Percentiles rank a stretch among this genome's conserved stretches.
phyloP scores from a whole-genome alignment of 495 filamentous ascomycete genomes.

The Aspergillus cristatus region DNA sequence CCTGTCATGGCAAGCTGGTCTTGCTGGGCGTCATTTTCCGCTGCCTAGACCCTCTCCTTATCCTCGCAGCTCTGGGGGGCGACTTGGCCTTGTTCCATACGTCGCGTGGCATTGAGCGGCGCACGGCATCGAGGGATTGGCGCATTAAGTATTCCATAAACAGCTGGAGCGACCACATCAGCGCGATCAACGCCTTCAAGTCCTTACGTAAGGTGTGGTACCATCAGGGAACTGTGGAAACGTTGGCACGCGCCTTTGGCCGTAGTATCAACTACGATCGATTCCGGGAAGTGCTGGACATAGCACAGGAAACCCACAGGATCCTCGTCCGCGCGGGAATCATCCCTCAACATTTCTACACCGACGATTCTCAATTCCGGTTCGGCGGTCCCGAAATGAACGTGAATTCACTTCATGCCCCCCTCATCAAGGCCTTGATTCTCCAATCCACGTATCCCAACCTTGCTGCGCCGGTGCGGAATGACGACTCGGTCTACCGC shows the following conservation, averaged over 20 bases:
- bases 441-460: slow-evolving; percentile 43
- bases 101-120: slow-evolving; percentile 14
- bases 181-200: slow-evolving; percentile 41
- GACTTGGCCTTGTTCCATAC: slow-evolving; percentile 36
- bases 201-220: slow-evolving; percentile 26
- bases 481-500: neutral
- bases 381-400: slow-evolving; percentile 40
- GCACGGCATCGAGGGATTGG: slow-evolving; percentile 17
- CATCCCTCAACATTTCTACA: slow-evolving; percentile 11
- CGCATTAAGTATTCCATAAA: slow-evolving; percentile 31
- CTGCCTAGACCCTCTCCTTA: slow-evolving; percentile 51
- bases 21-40: slow-evolving; percentile 50
- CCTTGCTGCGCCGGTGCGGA: slow-evolving; percentile 26
- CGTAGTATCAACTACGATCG: slow-evolving; percentile 5
- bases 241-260: slow-evolving; percentile 15
- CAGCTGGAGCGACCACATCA: slow-evolving; percentile 44
- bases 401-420: slow-evolving; percentile 34
- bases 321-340: neutral
- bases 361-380: slow-evolving; percentile 16
- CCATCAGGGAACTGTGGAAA: slow-evolving; percentile 17
- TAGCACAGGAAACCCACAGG: slow-evolving; percentile 1
- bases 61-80: slow-evolving; percentile 35
- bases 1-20: slow-evolving; percentile 48
- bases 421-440: slow-evolving; percentile 42
- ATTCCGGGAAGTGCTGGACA: slow-evolving; percentile 1